phyloP scores from a whole-genome alignment of 2,329 filamentous ascomycete species.

The Verticillium zaregamsianum region DNA sequence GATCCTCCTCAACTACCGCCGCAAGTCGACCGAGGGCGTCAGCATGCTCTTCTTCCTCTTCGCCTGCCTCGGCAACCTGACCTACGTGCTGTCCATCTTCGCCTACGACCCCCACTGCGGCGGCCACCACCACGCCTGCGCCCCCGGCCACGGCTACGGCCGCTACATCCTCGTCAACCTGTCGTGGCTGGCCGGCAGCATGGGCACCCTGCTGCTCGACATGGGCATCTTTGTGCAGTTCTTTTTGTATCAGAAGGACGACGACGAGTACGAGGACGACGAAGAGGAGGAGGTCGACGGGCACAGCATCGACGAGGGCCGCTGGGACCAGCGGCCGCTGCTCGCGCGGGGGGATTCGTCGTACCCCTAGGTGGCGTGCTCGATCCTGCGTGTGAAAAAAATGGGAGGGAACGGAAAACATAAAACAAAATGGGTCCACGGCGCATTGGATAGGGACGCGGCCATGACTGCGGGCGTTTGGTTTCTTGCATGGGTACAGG shows the following conservation, averaged over 20 bases:
- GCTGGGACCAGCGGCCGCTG: constrained; percentile 31
- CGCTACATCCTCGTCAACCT: constrained; percentile 85
- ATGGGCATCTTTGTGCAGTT: constrained; percentile 87
- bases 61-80: constrained; percentile 90
- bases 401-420: not conserved
- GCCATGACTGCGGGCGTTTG: not conserved
- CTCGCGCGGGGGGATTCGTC: constrained; percentile 15
- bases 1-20: constrained; percentile 83
- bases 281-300: constrained; percentile 20
- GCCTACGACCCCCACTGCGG: constrained; percentile 77
- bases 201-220: constrained; percentile 83
- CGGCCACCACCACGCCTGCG: constrained; percentile 45
- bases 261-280: constrained; percentile 25
- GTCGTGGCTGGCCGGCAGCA: constrained; percentile 85
- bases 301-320: constrained; percentile 22
- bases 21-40: constrained; percentile 90
- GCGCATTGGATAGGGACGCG: not conserved
- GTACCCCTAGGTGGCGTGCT: not conserved
- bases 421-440: not conserved
- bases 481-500: not conserved
- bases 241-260: constrained; percentile 68
- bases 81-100: constrained; percentile 87
- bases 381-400: not conserved
- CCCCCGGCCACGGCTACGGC: constrained; percentile 68
- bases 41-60: constrained; percentile 95